A percentile compares a stretch with the other conserved stretches of the same genome.
Conservation (phyloP, 225 moss, liverwort and hornwort species). For the Straminergon stramineum region DNA sequence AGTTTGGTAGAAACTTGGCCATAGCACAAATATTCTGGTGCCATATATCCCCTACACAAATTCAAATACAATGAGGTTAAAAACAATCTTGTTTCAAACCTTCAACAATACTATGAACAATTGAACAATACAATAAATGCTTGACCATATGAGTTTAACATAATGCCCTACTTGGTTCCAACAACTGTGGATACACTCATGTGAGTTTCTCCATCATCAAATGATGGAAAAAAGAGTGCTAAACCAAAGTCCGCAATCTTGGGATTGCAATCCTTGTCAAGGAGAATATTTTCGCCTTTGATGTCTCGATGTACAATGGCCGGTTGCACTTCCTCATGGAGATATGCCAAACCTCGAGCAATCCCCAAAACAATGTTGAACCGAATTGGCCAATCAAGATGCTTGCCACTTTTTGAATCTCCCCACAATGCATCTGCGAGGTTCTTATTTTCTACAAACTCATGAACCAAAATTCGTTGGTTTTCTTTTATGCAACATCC, state of each 20-base stretch:
- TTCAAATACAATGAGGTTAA: background rate
- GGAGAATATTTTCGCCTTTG: background rate
- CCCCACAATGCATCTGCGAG: background rate
- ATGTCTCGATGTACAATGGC: background rate
- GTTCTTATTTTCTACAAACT: background rate
- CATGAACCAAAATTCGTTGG: background rate
- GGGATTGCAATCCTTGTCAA: background rate
- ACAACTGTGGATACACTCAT: background rate
- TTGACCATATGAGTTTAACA: background rate
- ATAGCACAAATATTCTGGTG: background rate
- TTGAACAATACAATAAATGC: accelerated
- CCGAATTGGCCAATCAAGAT: background rate
- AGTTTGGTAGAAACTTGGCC: background rate
- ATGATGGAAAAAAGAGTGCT: background rate
- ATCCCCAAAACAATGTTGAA: background rate
- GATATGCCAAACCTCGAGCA: background rate
- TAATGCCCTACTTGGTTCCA: background rate
- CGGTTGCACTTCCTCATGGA: background rate
- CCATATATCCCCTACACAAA: background rate
- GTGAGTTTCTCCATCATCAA: background rate
- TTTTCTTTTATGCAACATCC: background rate
- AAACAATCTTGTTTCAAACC: background rate
- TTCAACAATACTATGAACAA: background rate
- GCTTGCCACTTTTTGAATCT: accelerated
- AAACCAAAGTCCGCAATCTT: background rate